A percentile compares a stretch with the other conserved stretches of the same genome.
phyloP scores from a whole-genome alignment of 352 stramenopile species.

The Phytophthora cajani region DNA sequence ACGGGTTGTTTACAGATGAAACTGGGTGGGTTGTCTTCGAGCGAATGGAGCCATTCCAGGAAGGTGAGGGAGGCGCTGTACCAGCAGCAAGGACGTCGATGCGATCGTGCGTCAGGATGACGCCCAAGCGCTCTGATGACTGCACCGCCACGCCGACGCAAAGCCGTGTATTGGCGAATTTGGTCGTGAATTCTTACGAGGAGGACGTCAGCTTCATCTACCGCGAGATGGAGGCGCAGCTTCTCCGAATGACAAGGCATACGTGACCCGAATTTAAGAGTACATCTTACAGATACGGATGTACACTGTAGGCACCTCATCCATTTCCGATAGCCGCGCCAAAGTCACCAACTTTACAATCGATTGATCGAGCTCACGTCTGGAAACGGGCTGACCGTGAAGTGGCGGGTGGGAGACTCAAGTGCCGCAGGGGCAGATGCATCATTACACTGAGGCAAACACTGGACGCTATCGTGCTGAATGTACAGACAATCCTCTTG shows the following conservation, averaged over 20 bases:
- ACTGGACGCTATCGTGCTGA: no score
- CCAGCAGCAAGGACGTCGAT: conserved; percentile 28
- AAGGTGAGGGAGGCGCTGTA: background rate
- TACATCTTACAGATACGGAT: no score
- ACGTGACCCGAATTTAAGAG: conserved; percentile 5
- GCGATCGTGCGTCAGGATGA: conserved; percentile 39
- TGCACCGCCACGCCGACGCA: conserved; percentile 11
- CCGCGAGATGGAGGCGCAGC: conserved; percentile 43
- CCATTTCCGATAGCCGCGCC: no score
- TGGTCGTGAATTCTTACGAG: conserved; percentile 45
- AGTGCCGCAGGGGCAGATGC: no score
- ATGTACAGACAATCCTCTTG: no score
- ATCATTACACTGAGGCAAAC: no score
- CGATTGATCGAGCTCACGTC: no score
- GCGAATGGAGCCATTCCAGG: conserved; percentile 18
- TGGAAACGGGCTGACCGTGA: no score
- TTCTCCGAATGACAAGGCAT: conserved; percentile 30
- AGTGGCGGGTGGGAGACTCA: no score
- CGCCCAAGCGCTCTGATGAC: conserved; percentile 18
- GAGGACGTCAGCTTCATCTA: conserved; percentile 49
- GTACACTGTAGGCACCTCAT: no score
- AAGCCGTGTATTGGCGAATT: conserved; percentile 20
- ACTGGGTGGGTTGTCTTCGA: conserved; percentile 44
- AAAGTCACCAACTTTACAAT: no score
- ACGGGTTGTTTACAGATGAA: conserved; percentile 36